Evolutionary conservation across 108 stramenopile species (phyloP).

Genomic region (Nitzschia palea): DNA sequence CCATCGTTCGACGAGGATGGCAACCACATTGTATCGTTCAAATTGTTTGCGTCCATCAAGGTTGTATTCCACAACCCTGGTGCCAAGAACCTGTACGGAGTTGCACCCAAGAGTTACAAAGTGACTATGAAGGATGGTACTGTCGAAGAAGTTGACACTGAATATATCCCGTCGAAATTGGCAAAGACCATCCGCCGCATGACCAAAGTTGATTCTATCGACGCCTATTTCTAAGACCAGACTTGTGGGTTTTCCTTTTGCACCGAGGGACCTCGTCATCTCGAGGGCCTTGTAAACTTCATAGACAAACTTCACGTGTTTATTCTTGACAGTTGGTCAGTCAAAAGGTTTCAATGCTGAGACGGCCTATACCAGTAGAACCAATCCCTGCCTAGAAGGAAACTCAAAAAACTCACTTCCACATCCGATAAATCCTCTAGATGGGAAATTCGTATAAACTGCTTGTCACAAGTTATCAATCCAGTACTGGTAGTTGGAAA

Average conservation of each 20-base stretch:
- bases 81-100: slow-evolving; percentile 70
- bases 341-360: too few relatives aligned
- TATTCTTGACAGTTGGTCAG: too few relatives aligned
- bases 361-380: too few relatives aligned
- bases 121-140: slow-evolving; percentile 79
- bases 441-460: too few relatives aligned
- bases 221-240: slow-evolving; percentile 72
- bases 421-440: too few relatives aligned
- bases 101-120: slow-evolving; percentile 71
- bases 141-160: slow-evolving; percentile 53
- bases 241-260: not conserved
- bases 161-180: slow-evolving; percentile 59
- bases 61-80: slow-evolving; percentile 93
- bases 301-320: too few relatives aligned
- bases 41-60: slow-evolving; percentile 83
- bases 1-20: slow-evolving; percentile 76
- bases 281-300: too few relatives aligned
- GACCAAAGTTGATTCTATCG: slow-evolving; percentile 67
- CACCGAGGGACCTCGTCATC: too few relatives aligned
- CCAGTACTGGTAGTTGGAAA: too few relatives aligned
- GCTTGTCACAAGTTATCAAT: too few relatives aligned
- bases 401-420: too few relatives aligned
- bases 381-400: too few relatives aligned
- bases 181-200: slow-evolving; percentile 78
- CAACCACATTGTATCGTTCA: slow-evolving; percentile 77